A percentile compares a stretch with the other conserved stretches of the same genome.
These are phyloP conservation scores for Polymyxa betae DNA, from an alignment of 208 protist species.

Conservation along the genomic window DNA sequence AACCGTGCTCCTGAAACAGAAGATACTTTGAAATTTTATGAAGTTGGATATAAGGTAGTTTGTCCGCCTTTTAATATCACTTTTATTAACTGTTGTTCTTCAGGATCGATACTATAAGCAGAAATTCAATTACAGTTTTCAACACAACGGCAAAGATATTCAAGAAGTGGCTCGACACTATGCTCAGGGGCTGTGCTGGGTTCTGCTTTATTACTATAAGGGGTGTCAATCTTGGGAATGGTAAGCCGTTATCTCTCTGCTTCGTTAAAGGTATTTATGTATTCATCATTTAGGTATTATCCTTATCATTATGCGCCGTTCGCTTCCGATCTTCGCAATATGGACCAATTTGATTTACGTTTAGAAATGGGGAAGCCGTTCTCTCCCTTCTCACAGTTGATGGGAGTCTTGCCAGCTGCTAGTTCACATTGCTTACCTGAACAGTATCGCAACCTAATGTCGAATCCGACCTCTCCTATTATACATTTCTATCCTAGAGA, in stretches of 20 bases:
- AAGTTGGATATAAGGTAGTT: slow-evolving; percentile 3
- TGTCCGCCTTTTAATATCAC: neutral
- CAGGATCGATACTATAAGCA: slow-evolving; percentile 27
- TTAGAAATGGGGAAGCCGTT: slow-evolving; percentile 80
- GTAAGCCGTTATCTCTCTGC: slow-evolving; percentile 65
- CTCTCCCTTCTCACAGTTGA: slow-evolving; percentile 93
- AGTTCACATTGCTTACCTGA: slow-evolving; percentile 80
- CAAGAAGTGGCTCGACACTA: slow-evolving; percentile 69
- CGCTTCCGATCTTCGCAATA: slow-evolving; percentile 72
- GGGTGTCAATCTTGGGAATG: slow-evolving; percentile 74
- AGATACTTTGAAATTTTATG: slow-evolving; percentile 8
- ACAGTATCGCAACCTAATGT: slow-evolving; percentile 79
- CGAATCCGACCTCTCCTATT: slow-evolving; percentile 84
- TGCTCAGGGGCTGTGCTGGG: slow-evolving; percentile 75
- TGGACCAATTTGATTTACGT: slow-evolving; percentile 57
- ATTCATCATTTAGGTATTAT: slow-evolving; percentile 81
- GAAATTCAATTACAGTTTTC: neutral
- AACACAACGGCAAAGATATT: neutral
- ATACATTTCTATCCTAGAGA: slow-evolving; percentile 91
- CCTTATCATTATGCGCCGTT: slow-evolving; percentile 79
- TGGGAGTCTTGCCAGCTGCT: slow-evolving; percentile 69
- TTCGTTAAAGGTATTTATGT: slow-evolving; percentile 68
- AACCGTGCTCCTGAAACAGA: slow-evolving; percentile 8
- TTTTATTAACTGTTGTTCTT: neutral
- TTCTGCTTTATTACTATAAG: slow-evolving; percentile 77